Conservation (phyloP, 768 basidiomycete species). For the Lepiota venenata region DNA sequence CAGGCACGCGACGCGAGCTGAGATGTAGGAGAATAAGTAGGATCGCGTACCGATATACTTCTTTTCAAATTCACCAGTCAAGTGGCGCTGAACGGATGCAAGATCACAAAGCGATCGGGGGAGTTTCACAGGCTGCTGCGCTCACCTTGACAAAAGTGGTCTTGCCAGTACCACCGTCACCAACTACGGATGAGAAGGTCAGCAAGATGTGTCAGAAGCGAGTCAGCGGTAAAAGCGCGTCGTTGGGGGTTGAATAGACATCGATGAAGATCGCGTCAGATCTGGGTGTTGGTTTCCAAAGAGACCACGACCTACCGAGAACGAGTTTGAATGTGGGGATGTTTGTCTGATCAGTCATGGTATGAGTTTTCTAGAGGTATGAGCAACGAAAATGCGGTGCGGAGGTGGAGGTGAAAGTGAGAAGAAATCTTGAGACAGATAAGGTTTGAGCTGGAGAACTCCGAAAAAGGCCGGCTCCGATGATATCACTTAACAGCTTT, state of each 20-base stretch:
- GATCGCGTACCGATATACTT: constrained; percentile 88
- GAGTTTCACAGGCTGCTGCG: constrained; percentile 6
- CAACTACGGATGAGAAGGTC: constrained; percentile 49
- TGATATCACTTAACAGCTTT: background rate
- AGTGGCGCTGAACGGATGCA: constrained; percentile 68
- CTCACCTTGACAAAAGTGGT: constrained; percentile 97
- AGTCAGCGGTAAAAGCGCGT: constrained; percentile 18
- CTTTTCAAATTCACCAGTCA: constrained; percentile 99
- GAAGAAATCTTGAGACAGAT: constrained; percentile 35
- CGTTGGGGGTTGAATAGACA: constrained; percentile 45
- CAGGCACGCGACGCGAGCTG: background rate
- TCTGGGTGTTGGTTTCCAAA: constrained; percentile 18
- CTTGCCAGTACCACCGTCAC: constrained; percentile 97
- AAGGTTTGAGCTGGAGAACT: constrained; percentile 40
- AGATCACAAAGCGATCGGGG: constrained; percentile 37
- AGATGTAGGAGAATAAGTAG: constrained; percentile 10
- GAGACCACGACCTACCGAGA: constrained; percentile 63
- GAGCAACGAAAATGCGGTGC: constrained; percentile 21
- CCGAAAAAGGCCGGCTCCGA: constrained; percentile 27
- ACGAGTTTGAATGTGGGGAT: constrained; percentile 99
- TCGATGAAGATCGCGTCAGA: constrained; percentile 36
- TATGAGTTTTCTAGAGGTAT: constrained; percentile 11
- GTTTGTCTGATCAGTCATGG: constrained; percentile 38
- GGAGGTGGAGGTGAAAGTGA: constrained; percentile 30
- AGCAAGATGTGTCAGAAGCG: constrained; percentile 15